Evolutionary conservation across 139 green algal genomes (phyloP).

Genomic region (Chloropicon primus): DNA sequence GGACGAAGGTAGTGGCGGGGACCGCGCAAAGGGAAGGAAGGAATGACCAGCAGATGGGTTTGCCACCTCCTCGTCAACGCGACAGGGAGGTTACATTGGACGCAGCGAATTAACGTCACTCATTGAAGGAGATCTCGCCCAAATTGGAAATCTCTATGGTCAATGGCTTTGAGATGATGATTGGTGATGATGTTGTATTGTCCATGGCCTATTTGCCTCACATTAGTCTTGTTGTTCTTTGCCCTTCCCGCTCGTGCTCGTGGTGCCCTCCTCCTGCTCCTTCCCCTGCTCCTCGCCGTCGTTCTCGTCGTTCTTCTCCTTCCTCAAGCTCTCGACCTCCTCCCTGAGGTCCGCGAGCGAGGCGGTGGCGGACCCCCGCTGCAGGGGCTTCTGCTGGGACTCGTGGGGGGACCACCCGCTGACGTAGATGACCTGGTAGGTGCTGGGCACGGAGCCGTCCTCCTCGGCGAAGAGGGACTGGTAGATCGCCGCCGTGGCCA

Average conservation of each 20-base stretch:
- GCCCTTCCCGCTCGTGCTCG: background rate
- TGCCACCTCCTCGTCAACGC: too few species aligned
- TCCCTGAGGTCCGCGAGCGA: constrained; percentile 41
- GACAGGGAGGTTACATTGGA: too few species aligned
- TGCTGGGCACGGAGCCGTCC: constrained; percentile 28
- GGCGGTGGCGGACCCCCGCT: constrained; percentile 48
- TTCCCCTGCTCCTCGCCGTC: background rate
- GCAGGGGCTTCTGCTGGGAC: constrained; percentile 35
- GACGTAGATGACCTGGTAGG: constrained; percentile 71
- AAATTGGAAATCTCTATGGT: too few species aligned
- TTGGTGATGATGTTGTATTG: too few species aligned
- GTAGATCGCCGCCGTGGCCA: constrained; percentile 45
- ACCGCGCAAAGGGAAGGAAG: too few species aligned
- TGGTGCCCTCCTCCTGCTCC: background rate
- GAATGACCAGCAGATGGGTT: too few species aligned
- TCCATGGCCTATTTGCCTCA: too few species aligned
- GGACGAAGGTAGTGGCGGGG: too few species aligned
- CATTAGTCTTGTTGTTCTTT: too few species aligned
- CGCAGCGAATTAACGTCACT: too few species aligned
- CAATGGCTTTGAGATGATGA: too few species aligned
- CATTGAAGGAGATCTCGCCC: too few species aligned
- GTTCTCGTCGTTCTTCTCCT: background rate
- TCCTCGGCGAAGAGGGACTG: constrained; percentile 34
- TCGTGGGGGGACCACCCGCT: constrained; percentile 61
- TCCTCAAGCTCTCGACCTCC: background rate